Evolutionary conservation across 2,329 filamentous ascomycete species (phyloP), one percentile per base, ranked within the genome.

Genomic region (Fusarium ramigenum): DNA sequence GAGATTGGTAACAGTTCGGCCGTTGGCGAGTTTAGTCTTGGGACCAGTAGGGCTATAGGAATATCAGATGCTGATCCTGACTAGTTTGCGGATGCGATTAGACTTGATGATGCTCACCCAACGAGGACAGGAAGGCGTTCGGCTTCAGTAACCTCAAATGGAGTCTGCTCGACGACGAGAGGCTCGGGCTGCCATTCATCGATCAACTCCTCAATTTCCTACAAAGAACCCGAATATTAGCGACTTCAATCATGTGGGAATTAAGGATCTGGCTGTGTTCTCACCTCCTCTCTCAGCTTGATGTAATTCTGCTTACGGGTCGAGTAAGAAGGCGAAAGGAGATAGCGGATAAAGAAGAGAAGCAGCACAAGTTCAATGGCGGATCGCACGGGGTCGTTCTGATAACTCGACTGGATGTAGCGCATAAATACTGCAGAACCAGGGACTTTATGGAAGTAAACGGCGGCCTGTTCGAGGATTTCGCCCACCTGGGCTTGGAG

Each of bases 111-210:
- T 36, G 37, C 79, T 67, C 88, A 97, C 94, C 96, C 96, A 73
- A 96, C 90, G 81, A 99, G 93, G 28, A 98, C 87, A 9, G 96
- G 94, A 54, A 94, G 85, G 80, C 91, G 97, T 79, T 98, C 96
- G 67, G 92, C 90, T 80, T 98, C 95, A 47, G 88, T 84, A 78
- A 93, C 91, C 83, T 99, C 96, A 57, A 96, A 88, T 2, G 90
- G 75, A 2, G 92, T 95, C 71, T 91, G 89, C 30, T 90, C 86
- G 9, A 91, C 87, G 32, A 98, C 96, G 47, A 99, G 88, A 19
- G 96, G 95, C 83, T 99, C 96, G 0, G 96, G 97, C 12, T 91
- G 92, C 96, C 96, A 99, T 76, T 99, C 96, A 63, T 97, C 95
- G 47, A 99, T 93, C 66, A 99, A 85, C 79, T 99, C 96, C 79